Evolutionary conservation across 192 early-diverging fungal genomes (phyloP).

Genomic region (Backusella westeae): DNA sequence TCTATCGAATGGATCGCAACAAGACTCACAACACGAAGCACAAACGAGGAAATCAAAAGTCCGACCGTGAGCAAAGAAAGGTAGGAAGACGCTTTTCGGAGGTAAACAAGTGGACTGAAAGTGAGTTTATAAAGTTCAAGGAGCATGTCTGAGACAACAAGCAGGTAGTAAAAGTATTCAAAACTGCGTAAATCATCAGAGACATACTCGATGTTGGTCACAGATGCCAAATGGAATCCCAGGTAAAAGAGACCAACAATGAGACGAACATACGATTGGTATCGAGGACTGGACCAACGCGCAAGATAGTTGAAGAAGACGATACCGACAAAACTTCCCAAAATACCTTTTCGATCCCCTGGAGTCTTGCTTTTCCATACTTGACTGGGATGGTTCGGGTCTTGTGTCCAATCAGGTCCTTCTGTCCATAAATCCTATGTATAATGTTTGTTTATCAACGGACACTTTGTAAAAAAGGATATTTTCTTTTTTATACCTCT

Average conservation of each 20-base stretch:
- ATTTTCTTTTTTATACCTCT: conserved; percentile 18
- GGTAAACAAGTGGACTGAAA: neutral
- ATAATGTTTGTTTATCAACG: neutral
- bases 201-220: conserved; percentile 19
- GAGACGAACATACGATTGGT: conserved; percentile 20
- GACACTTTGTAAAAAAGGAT: neutral
- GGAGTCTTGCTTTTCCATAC: conserved; percentile 1
- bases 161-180: conserved; percentile 29
- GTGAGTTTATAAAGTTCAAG: conserved; percentile 17
- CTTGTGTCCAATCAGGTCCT: conserved; percentile 16
- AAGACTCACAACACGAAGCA: neutral
- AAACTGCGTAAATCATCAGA: neutral
- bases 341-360: neutral
- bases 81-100: conserved; percentile 3
- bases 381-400: conserved; percentile 20
- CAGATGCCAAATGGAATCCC: conserved; percentile 8
- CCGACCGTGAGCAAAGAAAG: neutral
- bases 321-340: neutral
- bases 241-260: conserved; percentile 15
- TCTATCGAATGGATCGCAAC: neutral
- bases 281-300: conserved; percentile 17
- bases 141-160: conserved; percentile 23
- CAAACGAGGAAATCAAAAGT: neutral
- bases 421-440: conserved; percentile 23
- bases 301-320: neutral